Conservation (phyloP, 2,329 filamentous ascomycete species). For the Esteya vermicola region DNA sequence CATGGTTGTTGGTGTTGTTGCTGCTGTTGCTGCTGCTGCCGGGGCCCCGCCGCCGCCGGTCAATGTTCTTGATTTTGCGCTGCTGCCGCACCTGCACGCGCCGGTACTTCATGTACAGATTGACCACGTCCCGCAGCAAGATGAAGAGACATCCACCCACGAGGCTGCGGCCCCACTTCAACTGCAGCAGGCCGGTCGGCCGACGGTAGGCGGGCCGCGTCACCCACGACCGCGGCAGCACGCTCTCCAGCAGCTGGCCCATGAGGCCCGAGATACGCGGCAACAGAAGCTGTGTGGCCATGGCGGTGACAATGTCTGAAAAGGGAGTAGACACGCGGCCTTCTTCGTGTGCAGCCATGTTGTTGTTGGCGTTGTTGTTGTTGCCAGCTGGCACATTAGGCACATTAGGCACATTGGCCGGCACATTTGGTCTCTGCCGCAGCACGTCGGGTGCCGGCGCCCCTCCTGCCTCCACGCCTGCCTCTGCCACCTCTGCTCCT, state of each 20-base stretch:
- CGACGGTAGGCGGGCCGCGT: conserved; percentile 17
- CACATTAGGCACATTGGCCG: neutral
- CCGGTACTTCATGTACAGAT: conserved; percentile 49
- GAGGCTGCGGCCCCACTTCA: conserved; percentile 78
- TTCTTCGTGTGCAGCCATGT: conserved; percentile 13
- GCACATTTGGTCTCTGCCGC: neutral
- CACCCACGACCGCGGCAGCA: conserved; percentile 57
- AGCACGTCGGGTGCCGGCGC: neutral
- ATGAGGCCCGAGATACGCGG: conserved; percentile 67
- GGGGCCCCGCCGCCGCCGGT: conserved; percentile 9
- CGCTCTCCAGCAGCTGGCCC: conserved; percentile 57
- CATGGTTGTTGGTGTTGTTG: too few relatives aligned
- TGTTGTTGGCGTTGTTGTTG: conserved; percentile 5
- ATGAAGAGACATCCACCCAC: conserved; percentile 82
- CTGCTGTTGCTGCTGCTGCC: too few relatives aligned
- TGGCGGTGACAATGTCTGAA: conserved; percentile 30
- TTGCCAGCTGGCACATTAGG: conserved; percentile 10
- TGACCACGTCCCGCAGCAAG: conserved; percentile 57
- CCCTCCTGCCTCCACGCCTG: too few relatives aligned
- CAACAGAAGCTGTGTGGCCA: conserved; percentile 52
- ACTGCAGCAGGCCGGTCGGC: conserved; percentile 51
- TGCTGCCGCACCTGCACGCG: conserved; percentile 40
- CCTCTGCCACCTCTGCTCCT: too few relatives aligned
- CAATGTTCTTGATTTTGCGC: conserved; percentile 38
- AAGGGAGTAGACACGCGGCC: conserved; percentile 15